phyloP scores from a whole-genome alignment of 2,329 filamentous ascomycete genomes.

The Scedosporium dehoogii region DNA sequence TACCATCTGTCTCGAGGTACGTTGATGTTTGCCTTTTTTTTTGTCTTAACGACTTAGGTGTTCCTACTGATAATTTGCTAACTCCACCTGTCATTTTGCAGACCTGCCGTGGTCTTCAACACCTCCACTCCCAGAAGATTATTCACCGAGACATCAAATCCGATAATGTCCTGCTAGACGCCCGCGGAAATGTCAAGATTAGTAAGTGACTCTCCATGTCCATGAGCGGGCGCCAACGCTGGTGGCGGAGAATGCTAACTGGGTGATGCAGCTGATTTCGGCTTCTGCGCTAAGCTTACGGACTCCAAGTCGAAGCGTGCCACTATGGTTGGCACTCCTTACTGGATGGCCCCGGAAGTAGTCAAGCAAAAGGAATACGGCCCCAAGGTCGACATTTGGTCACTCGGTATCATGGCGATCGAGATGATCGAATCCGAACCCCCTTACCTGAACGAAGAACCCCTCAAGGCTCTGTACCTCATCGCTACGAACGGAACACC shows the following conservation, averaged over 20 bases:
- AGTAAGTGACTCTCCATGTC: slow-evolving; percentile 49
- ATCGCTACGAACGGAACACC: slow-evolving; percentile 98
- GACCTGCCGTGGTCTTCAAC: slow-evolving; percentile 92
- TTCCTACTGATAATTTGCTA: slow-evolving; percentile 10
- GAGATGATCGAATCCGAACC: slow-evolving; percentile 99
- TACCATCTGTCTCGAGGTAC: slow-evolving; percentile 90
- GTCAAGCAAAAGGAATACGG: slow-evolving; percentile 99
- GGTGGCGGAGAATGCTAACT: slow-evolving; percentile 22
- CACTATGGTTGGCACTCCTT: slow-evolving; percentile 97
- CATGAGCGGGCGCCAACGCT: neutral
- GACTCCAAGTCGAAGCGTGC: slow-evolving; percentile 95
- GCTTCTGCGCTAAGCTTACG: slow-evolving; percentile 96
- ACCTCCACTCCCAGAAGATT: slow-evolving; percentile 91
- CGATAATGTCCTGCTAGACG: slow-evolving; percentile 93
- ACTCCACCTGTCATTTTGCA: slow-evolving; percentile 26
- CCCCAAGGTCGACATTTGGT: slow-evolving; percentile 98
- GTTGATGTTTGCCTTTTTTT: slow-evolving; percentile 18
- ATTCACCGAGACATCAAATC: slow-evolving; percentile 99
- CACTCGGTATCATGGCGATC: slow-evolving; percentile 97
- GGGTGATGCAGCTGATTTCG: slow-evolving; percentile 72
- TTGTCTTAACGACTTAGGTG: neutral
- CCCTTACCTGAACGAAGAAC: slow-evolving; percentile 95
- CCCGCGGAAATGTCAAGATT: slow-evolving; percentile 93
- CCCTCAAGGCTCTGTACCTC: slow-evolving; percentile 90
- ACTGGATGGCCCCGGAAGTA: slow-evolving; percentile 99